A percentile compares a stretch with the other conserved stretches of the same genome.
Conservation (phyloP, 345 rosid species). For the Streptanthus diversifolius region DNA sequence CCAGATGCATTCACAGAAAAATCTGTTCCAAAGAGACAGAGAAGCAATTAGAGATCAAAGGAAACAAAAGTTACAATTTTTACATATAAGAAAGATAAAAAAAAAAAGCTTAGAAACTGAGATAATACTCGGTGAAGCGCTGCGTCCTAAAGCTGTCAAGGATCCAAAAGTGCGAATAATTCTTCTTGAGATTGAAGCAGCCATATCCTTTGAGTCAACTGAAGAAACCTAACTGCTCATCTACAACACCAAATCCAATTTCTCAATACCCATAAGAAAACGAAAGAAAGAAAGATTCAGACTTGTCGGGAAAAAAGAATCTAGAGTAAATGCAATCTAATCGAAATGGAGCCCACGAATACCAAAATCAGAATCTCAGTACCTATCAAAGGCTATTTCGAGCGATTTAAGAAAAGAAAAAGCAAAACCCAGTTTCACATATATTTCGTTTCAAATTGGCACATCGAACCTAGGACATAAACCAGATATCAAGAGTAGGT, state of each 20-base stretch:
- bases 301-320: background rate
- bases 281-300: background rate
- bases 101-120: background rate
- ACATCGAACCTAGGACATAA: background rate
- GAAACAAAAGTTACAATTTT: background rate
- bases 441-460: background rate
- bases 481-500: background rate
- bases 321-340: background rate
- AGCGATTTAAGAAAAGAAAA: background rate
- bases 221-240: constrained; percentile 13
- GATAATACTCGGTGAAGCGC: background rate
- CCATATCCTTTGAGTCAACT: constrained; percentile 36
- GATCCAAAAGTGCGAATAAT: constrained; percentile 38
- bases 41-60: constrained; percentile 3
- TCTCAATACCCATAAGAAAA: no score
- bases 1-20: constrained; percentile 9
- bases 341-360: background rate
- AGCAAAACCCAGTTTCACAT: background rate
- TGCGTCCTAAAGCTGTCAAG: constrained; percentile 25
- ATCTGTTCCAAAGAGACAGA: constrained; percentile 5
- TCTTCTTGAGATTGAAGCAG: constrained; percentile 41
- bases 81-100: no score
- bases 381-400: background rate
- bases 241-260: constrained; percentile 18
- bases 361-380: background rate